These are phyloP conservation scores for Astrocystis sublimbata DNA, from an alignment of 495 filamentous ascomycete species.

Conservation along the genomic window DNA sequence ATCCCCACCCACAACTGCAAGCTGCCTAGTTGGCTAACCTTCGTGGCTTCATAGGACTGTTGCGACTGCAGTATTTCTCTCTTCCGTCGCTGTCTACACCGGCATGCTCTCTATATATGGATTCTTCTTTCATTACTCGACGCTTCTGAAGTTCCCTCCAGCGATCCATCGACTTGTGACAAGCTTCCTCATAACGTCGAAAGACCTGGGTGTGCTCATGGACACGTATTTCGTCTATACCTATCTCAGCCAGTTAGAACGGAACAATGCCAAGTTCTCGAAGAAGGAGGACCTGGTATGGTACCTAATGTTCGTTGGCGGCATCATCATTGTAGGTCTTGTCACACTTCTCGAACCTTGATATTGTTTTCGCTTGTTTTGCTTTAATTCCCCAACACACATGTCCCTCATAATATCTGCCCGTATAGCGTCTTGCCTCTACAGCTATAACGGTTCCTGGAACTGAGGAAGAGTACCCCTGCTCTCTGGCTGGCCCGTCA, in stretches of 20 bases:
- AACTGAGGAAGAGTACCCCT: constrained; percentile 96
- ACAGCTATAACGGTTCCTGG: constrained; percentile 93
- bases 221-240: constrained; percentile 73
- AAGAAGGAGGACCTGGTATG: constrained; percentile 50
- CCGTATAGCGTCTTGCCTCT: constrained; percentile 76
- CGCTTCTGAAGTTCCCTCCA: constrained; percentile 65
- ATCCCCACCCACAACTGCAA: not conserved
- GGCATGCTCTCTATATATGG: constrained; percentile 54
- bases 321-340: constrained; percentile 48
- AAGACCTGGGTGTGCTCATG: constrained; percentile 64
- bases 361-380: not conserved
- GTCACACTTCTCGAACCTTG: constrained; percentile 17
- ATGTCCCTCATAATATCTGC: constrained; percentile 88
- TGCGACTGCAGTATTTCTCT: constrained; percentile 63
- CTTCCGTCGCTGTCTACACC: constrained; percentile 63
- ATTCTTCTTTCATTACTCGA: constrained; percentile 58
- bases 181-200: constrained; percentile 70
- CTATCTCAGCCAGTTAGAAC: constrained; percentile 48
- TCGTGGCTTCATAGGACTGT: constrained; percentile 61
- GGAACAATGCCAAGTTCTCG: constrained; percentile 40
- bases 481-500: constrained; percentile 69
- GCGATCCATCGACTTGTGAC: constrained; percentile 58
- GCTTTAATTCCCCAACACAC: not conserved
- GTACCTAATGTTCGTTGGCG: constrained; percentile 48
- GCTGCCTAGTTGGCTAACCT: not conserved